These are phyloP conservation scores for Puccinellia tenuiflora DNA, from an alignment of 176 grass and related monocot genomes.

Conservation along the genomic window DNA sequence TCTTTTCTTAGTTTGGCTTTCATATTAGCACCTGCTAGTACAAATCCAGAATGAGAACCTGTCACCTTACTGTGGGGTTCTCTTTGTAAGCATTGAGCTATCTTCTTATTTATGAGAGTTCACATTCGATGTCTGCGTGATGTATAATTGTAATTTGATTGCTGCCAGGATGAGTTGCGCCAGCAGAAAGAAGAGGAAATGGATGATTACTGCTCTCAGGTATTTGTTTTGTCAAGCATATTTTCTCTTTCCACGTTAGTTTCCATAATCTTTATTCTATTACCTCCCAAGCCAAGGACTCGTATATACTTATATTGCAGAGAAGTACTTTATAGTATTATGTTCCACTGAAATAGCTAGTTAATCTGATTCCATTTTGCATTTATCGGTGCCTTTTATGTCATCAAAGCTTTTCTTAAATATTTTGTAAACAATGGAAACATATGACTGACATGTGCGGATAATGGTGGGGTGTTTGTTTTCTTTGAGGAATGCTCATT, in stretches of 20 bases:
- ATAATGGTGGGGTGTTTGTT: background rate
- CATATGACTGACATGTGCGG: background rate
- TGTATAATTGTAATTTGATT: slow-evolving; percentile 21
- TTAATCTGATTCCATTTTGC: background rate
- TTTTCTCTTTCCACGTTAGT: background rate
- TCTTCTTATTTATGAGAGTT: background rate
- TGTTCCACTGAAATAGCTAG: background rate
- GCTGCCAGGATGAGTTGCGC: slow-evolving; percentile 85
- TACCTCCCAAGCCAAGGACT: background rate
- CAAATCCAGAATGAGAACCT: slow-evolving; percentile 13
- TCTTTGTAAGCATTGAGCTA: slow-evolving; percentile 11
- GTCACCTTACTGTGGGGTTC: background rate
- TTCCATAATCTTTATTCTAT: background rate
- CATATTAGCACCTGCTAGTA: background rate
- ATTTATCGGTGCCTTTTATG: background rate
- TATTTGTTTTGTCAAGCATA: slow-evolving; percentile 20
- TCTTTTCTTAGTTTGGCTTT: slow-evolving; percentile 9
- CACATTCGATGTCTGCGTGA: background rate
- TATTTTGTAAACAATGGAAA: background rate
- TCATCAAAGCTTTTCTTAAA: background rate
- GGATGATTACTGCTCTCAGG: slow-evolving; percentile 99
- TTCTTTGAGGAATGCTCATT: background rate
- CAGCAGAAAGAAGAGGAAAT: slow-evolving; percentile 97
- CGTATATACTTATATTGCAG: background rate
- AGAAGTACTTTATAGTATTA: background rate